phyloP scores from a whole-genome alignment of 176 grass and related monocot genomes.

The Phoenix roebelenii region DNA sequence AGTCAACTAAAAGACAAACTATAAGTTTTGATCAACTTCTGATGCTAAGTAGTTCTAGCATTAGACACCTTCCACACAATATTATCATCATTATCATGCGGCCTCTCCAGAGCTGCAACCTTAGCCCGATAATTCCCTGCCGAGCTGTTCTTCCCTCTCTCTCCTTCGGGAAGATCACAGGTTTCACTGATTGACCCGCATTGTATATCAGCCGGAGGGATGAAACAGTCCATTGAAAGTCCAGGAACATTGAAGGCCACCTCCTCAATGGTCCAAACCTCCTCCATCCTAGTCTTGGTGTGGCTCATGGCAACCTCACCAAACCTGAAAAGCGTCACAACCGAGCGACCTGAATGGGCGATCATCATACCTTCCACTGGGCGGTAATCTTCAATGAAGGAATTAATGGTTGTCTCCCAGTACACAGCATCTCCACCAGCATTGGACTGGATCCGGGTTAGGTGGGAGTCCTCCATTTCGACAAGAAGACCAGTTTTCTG shows the following conservation, averaged over 20 bases:
- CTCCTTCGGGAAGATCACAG: slow-evolving; percentile 3
- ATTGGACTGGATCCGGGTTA: slow-evolving; percentile 13
- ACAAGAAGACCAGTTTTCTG: slow-evolving; percentile 6
- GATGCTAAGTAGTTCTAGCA: background rate
- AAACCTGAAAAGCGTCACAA: slow-evolving; percentile 12
- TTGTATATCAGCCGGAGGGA: slow-evolving; percentile 11
- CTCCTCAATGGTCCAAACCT: slow-evolving; percentile 13
- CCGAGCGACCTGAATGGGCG: slow-evolving; percentile 7
- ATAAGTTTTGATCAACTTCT: background rate
- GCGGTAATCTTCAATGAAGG: slow-evolving; percentile 17
- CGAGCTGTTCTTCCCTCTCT: background rate
- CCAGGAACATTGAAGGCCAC: slow-evolving; percentile 15
- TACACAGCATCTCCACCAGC: slow-evolving; percentile 13
- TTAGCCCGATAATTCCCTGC: slow-evolving; percentile 3
- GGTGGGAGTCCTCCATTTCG: slow-evolving; percentile 18
- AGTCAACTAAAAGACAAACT: background rate
- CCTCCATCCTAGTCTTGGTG: slow-evolving; percentile 18
- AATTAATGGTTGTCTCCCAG: slow-evolving; percentile 21
- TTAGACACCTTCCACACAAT: slow-evolving; percentile 7
- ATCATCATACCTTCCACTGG: slow-evolving; percentile 10
- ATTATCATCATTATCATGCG: background rate
- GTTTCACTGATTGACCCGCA: slow-evolving; percentile 3
- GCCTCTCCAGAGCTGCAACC: slow-evolving; percentile 10
- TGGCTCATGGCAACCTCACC: slow-evolving; percentile 22
- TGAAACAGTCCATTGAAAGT: slow-evolving; percentile 18